Conservation (phyloP, 176 grass and related monocot genomes). For the Chrysopogon serrulatus region DNA sequence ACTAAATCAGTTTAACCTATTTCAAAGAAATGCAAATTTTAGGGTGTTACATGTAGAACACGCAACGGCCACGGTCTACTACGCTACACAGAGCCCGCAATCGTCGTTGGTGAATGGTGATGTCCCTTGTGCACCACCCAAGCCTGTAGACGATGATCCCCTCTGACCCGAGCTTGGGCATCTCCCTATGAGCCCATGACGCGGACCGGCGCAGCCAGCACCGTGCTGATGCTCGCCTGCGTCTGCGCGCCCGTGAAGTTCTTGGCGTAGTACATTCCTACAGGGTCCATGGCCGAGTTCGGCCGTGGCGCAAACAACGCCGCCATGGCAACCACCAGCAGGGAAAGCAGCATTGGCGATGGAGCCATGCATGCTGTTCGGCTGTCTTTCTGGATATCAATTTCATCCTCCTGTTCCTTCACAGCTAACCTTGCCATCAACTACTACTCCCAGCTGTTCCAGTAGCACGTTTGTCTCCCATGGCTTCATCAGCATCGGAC, state of each 20-base stretch:
- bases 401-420: too few relatives aligned
- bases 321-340: neutral
- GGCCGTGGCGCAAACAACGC: neutral
- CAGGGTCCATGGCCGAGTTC: slow-evolving; percentile 31
- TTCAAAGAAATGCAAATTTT: too few relatives aligned
- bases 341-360: neutral
- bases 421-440: too few relatives aligned
- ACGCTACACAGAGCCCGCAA: slow-evolving; percentile 59
- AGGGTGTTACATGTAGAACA: too few relatives aligned
- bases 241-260: slow-evolving; percentile 25
- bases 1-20: too few relatives aligned
- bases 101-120: slow-evolving; percentile 19
- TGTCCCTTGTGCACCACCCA: slow-evolving; percentile 66
- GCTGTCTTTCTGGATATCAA: neutral
- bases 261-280: slow-evolving; percentile 35
- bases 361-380: neutral
- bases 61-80: slow-evolving; percentile 64
- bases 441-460: too few relatives aligned
- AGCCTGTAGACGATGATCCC: slow-evolving; percentile 52
- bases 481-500: too few relatives aligned
- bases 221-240: slow-evolving; percentile 42
- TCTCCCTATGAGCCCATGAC: slow-evolving; percentile 40
- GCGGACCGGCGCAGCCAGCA: slow-evolving; percentile 36
- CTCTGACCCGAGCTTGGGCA: neutral
- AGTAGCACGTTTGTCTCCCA: too few relatives aligned